A percentile compares a stretch with the other conserved stretches of the same genome.
These are phyloP conservation scores for Marasmius fiardii DNA, from an alignment of 1,284 basidiomycete genomes.

Conservation along the genomic window DNA sequence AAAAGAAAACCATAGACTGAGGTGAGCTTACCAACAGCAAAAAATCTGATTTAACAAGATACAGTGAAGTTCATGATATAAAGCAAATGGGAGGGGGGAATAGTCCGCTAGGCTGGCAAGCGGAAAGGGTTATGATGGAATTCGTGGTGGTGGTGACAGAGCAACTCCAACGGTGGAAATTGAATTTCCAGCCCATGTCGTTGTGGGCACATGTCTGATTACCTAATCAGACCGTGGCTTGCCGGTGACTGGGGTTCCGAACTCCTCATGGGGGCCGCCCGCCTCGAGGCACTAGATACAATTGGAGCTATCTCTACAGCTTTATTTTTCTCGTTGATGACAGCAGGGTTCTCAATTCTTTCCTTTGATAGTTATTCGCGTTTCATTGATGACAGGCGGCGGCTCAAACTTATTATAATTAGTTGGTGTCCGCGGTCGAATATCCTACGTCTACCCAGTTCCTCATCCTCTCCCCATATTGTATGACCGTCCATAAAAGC, in stretches of 20 bases:
- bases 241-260: neutral
- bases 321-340: neutral
- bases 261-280: neutral
- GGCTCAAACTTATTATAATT: too few relatives aligned
- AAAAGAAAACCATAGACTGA: slow-evolving; percentile 1
- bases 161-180: neutral
- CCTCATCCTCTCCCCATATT: slow-evolving; percentile 3
- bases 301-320: neutral
- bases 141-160: slow-evolving; percentile 1
- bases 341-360: neutral
- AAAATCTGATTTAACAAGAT: slow-evolving; percentile 17
- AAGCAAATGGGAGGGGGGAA: slow-evolving; percentile 1
- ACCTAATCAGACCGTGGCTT: neutral
- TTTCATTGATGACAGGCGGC: neutral
- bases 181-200: neutral
- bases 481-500: neutral
- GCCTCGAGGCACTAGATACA: slow-evolving; percentile 2
- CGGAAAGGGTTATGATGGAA: neutral
- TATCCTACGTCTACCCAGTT: neutral
- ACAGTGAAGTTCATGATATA: slow-evolving; percentile 15
- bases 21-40: slow-evolving; percentile 16
- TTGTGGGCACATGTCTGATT: neutral
- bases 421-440: neutral
- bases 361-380: neutral
- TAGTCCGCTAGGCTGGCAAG: slow-evolving; percentile 1